Base-by-base conservation (phyloP, 257 asterid species). In the Solanum chilense region DNA sequence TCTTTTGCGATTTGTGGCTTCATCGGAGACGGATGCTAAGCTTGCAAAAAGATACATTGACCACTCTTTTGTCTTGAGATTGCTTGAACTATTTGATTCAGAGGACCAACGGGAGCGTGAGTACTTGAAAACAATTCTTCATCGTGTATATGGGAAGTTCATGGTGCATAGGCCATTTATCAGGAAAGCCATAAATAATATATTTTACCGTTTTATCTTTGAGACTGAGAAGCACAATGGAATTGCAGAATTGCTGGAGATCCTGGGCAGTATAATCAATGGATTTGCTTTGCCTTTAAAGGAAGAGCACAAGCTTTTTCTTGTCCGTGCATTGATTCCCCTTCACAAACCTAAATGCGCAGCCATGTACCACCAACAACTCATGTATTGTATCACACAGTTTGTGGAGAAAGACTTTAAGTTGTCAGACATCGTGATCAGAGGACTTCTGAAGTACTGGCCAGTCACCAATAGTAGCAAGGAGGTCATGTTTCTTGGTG, bases 91-190 rank as follows among this genome's bases (percentile, higher is more conserved):
- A 23, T 91, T 93, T 56, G 94, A 93, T 77, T 92, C 96, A 5
- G 96, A 93, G 87, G 96, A 93, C 70, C 93, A 90, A 52, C 88
- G 95, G 33, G 96, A 93, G 91, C 89, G 96, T 81, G 96, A 93
- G 87, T 93, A 93, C 89, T 88, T 92, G 91, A 92, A 92, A 89
- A 93, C 93, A 20, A 88, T 93, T 52, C 85, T 93, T 62, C 94
- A 93, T 86, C 92, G 94, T 18, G 84, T 93, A 76, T 93, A 93
- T 81, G 95, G 94, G 88, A 93, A 92, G 84, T 93, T 93, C 88
- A 92, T 92, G 93, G 93, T 93, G 86, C 96, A 93, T 70, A 89
- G 94, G 87, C 96, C 96, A 18, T 91, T 90, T 88, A 92, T 93
- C 56, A 92, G 96, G 92, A 92, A 92, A 89, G 87, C 95, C 37